Evolutionary conservation across 2,329 filamentous ascomycete species (phyloP), one percentile per base, ranked within the genome.

Genomic region (Verticillium klebahnii): DNA sequence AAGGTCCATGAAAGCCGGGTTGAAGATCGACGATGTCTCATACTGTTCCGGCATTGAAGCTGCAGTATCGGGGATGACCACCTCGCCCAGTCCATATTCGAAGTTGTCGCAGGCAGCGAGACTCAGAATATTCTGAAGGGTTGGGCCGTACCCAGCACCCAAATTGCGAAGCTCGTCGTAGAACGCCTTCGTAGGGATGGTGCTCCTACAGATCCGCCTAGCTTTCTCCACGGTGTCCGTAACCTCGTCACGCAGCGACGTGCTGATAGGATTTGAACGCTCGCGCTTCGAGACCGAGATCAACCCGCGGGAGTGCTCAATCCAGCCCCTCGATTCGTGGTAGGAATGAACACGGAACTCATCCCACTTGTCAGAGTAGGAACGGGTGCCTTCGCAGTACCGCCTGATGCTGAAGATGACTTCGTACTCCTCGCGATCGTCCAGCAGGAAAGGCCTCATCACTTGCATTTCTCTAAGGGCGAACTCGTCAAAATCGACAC

Each of bases 1-100:
- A 8, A 75, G 68, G 63, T 85, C 82, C 3, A 83, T 67, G 57
- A 81, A 75, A 1, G 78, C 72, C 0, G 82, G 77, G 36, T 82
- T 80, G 7, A 83, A 68, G 58, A 79, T 73, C 23, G 78, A 76
- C 0, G 73, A 63, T 2, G 76, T 73, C 65, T 85, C 79, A 56
- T 77, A 73, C 1, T 69, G 66, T 63, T 75, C 72, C 0, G 80
- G 81, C 82, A 84, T 84, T 1, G 70, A 65, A 1, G 70, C 65
- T 1, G 70, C 70, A 0, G 81, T 84, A 56, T 84, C 75, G 2
- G 75, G 75, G 3, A 82, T 69, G 12, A 71, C 65, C 8, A 82
- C 66, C 5, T 74, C 70, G 72, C 65, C 2, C 73, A 71, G 36
- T 70, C 68, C 5, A 39, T 65, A 50, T 14, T 14, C 23, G 45